A percentile compares a stretch with the other conserved stretches of the same genome.
Conservation (phyloP, 257 asterid species). For the Solanum megistacrolobum region DNA sequence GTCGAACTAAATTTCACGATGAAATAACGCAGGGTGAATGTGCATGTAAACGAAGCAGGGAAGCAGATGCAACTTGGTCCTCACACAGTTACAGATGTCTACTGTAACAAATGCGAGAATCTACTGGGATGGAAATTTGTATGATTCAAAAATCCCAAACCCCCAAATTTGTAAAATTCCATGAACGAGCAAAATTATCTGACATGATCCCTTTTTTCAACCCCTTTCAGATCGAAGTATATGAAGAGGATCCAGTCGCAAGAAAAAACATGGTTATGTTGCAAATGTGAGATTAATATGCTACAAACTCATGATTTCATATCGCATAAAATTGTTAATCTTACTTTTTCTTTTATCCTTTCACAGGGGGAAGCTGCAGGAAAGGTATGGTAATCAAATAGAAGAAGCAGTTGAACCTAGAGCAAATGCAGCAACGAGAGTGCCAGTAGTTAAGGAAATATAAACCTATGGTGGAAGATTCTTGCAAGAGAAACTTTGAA, state of each 20-base stretch:
- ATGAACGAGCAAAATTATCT: background rate
- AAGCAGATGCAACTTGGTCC: background rate
- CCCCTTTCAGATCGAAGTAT: background rate
- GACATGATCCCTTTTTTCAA: background rate
- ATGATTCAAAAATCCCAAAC: background rate
- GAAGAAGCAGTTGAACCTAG: background rate
- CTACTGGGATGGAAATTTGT: constrained; percentile 4
- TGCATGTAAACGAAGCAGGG: background rate
- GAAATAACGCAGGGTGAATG: background rate
- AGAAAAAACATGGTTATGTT: background rate
- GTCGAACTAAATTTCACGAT: background rate
- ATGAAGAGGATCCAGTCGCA: background rate
- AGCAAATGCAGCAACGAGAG: background rate
- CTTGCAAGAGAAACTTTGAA: background rate
- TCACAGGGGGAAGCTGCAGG: background rate
- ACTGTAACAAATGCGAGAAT: background rate
- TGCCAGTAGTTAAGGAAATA: background rate
- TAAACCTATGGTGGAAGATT: background rate
- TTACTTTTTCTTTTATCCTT: background rate
- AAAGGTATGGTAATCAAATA: background rate
- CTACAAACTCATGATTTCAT: background rate
- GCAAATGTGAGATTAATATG: background rate
- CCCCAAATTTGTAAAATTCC: background rate
- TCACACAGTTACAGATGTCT: background rate
- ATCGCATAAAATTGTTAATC: background rate